Conservation (phyloP, 2,329 filamentous ascomycete genomes). For the Aspergillus flavus region DNA sequence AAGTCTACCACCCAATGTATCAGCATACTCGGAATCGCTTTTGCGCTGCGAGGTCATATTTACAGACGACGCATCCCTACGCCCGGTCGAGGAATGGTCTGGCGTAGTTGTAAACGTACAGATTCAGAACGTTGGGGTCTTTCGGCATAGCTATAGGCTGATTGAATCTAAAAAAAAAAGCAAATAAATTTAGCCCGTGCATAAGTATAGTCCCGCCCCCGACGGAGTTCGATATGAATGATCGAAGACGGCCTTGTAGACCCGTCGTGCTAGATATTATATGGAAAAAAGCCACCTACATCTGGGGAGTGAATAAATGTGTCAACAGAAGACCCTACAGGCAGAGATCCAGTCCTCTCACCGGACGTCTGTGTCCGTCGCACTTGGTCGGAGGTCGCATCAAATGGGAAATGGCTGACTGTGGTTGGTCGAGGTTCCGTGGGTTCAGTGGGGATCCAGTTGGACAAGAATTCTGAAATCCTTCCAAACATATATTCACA, state of each 20-base stretch:
- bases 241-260: not conserved
- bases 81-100: constrained; percentile 19
- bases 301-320: not conserved
- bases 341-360: constrained; percentile 22
- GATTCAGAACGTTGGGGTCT: constrained; percentile 12
- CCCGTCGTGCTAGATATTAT: not conserved
- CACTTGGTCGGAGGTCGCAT: constrained; percentile 26
- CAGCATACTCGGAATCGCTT: constrained; percentile 10
- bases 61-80: constrained; percentile 29
- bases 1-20: constrained; percentile 18
- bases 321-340: constrained; percentile 9
- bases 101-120: constrained; percentile 23
- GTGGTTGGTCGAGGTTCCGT: constrained; percentile 1
- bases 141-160: constrained; percentile 23
- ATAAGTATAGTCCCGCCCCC: not conserved
- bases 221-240: not conserved
- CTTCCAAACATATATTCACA: constrained; percentile 24
- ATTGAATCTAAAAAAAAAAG: constrained; percentile 12
- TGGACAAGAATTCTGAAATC: constrained; percentile 19
- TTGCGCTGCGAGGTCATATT: constrained; percentile 18
- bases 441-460: constrained; percentile 10
- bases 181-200: constrained; percentile 3
- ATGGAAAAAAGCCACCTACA: constrained; percentile 4
- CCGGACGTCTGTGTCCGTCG: constrained; percentile 28
- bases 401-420: constrained; percentile 18